Evolutionary conservation across 2,329 filamentous ascomycete genomes (phyloP), one percentile per base, ranked within the genome.

Genomic region (Triangularia verruculosa): DNA sequence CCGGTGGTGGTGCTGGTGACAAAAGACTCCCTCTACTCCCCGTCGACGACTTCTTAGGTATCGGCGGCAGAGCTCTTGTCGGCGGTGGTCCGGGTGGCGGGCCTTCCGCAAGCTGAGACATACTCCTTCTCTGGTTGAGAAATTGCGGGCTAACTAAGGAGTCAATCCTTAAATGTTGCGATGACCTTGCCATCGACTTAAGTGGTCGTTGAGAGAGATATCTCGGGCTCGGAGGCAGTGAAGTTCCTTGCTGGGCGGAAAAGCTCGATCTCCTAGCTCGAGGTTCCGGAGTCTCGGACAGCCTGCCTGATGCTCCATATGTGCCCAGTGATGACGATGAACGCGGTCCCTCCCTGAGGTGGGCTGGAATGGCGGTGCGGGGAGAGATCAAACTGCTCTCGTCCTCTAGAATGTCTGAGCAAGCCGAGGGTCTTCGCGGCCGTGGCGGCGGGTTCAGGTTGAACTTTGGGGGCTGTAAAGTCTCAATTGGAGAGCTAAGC

Each of bases 31-130:
- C 13, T 12, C 39, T 47, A 9, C 39, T 17, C 2, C 17, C 39
- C 28, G 43, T 28, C 54, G 32, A 62, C 1, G 61, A 56, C 30
- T 74, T 77, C 52, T 70, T 74, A 4, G 83, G 83, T 43, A 85
- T 77, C 0, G 84, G 83, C 17, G 84, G 84, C 22, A 86, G 76
- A 13, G 83, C 83, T 67, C 79, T 80, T 11, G 76, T 84, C 24
- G 84, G 84, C 4, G 84, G 84, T 6, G 84, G 84, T 13, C 78
- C 81, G 15, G 79, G 83, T 1, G 83, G 83, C 28, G 83, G 83
- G 0, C 80, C 81, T 12, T 81, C 78, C 1, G 74, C 74, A 39
- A 84, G 74, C 25, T 83, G 80, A 5, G 82, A 79, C 78, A 84
- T 79, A 72, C 83, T 85, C 61, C 79, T 77, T 25, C 81, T 76